Base-by-base conservation (phyloP, 176 grass and related monocot species). In the Thalia dealbata region DNA sequence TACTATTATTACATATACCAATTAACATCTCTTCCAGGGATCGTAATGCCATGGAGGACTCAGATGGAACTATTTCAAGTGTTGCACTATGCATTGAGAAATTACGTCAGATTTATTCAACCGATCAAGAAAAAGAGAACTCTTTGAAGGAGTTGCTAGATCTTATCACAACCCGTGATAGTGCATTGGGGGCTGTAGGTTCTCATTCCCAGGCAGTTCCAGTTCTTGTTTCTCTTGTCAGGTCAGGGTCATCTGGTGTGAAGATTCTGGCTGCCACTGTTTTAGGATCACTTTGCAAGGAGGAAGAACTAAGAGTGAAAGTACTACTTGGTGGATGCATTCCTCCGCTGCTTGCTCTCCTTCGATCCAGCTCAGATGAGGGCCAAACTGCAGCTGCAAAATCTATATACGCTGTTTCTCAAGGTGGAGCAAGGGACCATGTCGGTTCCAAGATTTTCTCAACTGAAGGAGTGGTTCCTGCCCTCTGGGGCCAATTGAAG, bases 251-350 rank as follows among this genome's bases (percentile, higher is more conserved):
- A 75, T 46, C 44, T 48, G 56, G 41, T 46, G 58, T 75, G 41
- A 75, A 75, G 42, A 75, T 75, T 29, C 41, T 75, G 35, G 56
- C 73, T 46, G 73, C 73, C 15, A 24, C 32, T 62, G 73, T 75
- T 28, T 75, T 75, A 75, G 73, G 73, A 46, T 75, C 73, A 41
- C 73, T 75, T 62, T 75, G 73, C 58, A 75, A 75, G 73, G 73
- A 75, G 41, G 73, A 75, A 62, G 73, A 75, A 48, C 22, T 75
- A 63, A 75, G 73, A 46, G 58, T 61, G 25, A 75, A 75, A 62
- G 93, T 81, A 76, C 84, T 88, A 50, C 75, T 75, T 46, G 73
- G 73, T 62, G 73, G 73, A 9, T 75, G 93, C 58, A 64, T 75
- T 23, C 73, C 73, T 75, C 73, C 73, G 44, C 16, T 75, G n/a